A percentile compares a stretch with the other conserved stretches of the same genome.
These are phyloP conservation scores for Grosmannia clavigera DNA, from an alignment of 2,329 filamentous ascomycete species.

Conservation along the genomic window DNA sequence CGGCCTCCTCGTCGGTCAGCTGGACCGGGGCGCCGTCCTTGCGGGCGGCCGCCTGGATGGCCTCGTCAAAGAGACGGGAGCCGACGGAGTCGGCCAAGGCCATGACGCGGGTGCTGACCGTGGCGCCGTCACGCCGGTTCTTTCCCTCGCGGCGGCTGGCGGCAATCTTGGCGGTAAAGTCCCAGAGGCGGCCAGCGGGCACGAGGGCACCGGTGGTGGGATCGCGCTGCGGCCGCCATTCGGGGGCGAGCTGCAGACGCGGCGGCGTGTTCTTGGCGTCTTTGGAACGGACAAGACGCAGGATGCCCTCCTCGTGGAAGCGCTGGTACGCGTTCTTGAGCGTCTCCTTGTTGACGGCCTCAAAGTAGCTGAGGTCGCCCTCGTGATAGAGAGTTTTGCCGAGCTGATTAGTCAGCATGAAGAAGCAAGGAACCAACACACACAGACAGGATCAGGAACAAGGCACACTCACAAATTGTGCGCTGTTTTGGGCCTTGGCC, in stretches of 20 bases:
- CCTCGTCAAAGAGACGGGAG: conserved; percentile 51
- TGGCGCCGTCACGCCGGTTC: conserved; percentile 86
- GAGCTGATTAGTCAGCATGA: conserved; percentile 35
- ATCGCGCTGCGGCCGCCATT: conserved; percentile 64
- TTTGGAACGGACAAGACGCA: conserved; percentile 59
- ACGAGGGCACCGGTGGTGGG: conserved; percentile 45
- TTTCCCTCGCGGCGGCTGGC: conserved; percentile 79
- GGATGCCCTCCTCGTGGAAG: conserved; percentile 83
- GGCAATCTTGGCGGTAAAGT: conserved; percentile 82
- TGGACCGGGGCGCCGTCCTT: conserved; percentile 25
- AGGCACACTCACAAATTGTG: conserved; percentile 53
- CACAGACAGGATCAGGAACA: neutral
- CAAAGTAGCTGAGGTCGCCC: conserved; percentile 92
- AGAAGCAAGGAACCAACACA: neutral
- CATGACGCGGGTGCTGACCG: conserved; percentile 72
- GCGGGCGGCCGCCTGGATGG: conserved; percentile 23
- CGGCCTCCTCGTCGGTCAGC: conserved; percentile 38
- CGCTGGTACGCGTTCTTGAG: conserved; percentile 84
- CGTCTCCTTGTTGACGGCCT: conserved; percentile 96
- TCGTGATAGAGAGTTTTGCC: conserved; percentile 97
- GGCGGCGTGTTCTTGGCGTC: conserved; percentile 43
- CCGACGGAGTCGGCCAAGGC: conserved; percentile 65
- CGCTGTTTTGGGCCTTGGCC: conserved; percentile 65
- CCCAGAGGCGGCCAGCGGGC: conserved; percentile 71
- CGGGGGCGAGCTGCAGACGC: conserved; percentile 55